Evolutionary conservation across 2,329 filamentous ascomycete genomes (phyloP).

Genomic region (Diplocarpon rosae): DNA sequence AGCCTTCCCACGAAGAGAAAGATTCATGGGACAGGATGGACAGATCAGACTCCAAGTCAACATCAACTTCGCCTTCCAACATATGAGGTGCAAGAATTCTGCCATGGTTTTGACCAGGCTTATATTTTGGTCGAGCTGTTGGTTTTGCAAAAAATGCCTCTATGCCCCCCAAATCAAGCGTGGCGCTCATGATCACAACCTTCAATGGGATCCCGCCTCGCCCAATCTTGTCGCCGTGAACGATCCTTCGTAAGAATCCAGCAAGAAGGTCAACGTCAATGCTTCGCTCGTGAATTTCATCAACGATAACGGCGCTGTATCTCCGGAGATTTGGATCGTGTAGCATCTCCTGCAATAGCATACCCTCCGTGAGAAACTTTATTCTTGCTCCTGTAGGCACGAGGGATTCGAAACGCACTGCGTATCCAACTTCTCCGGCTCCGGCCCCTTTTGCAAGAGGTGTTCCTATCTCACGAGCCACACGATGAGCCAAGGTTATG

Average conservation of each 20-base stretch:
- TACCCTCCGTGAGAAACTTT: conserved; percentile 94
- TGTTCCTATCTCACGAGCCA: conserved; percentile 71
- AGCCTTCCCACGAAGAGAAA: conserved; percentile 18
- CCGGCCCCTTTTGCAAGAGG: conserved; percentile 43
- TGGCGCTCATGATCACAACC: conserved; percentile 94
- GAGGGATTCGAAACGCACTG: conserved; percentile 85
- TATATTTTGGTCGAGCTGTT: conserved; percentile 20
- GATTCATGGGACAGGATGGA: conserved; percentile 13
- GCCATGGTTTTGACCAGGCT: conserved; percentile 21
- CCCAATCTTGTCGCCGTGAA: conserved; percentile 49
- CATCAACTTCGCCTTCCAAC: conserved; percentile 10
- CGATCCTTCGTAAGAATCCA: conserved; percentile 75
- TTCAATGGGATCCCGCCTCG: conserved; percentile 69
- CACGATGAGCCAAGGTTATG: conserved; percentile 78
- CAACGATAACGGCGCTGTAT: conserved; percentile 85
- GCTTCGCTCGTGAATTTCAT: conserved; percentile 94
- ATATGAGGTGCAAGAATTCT: conserved; percentile 19
- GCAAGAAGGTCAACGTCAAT: conserved; percentile 87
- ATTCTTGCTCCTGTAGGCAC: conserved; percentile 73
- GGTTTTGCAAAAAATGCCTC: conserved; percentile 55
- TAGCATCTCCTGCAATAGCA: conserved; percentile 87
- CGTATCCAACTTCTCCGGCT: conserved; percentile 68
- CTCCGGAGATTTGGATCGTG: conserved; percentile 70
- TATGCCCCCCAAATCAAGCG: conserved; percentile 74
- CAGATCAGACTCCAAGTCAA: conserved; percentile 1